Evolutionary conservation across 108 stramenopile genomes (phyloP).

Genomic region (Fistulifera pelliculosa): DNA sequence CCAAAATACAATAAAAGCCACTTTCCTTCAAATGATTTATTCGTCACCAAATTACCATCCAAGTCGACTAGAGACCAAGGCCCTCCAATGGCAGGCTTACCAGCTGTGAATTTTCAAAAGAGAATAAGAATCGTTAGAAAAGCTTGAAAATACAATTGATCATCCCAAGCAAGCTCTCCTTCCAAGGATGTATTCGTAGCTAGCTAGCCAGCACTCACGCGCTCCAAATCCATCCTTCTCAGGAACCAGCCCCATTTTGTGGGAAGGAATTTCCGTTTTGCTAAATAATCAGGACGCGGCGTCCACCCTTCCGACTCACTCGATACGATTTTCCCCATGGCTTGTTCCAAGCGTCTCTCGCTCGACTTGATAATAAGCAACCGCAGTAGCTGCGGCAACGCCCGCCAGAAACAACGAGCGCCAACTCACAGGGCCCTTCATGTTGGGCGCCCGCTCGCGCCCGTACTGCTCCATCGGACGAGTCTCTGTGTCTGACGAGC

Average conservation of each 20-base stretch:
- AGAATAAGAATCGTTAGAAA: neutral
- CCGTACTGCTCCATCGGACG: too few relatives aligned
- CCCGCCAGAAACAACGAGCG: slow-evolving; percentile 70
- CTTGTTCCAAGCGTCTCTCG: slow-evolving; percentile 81
- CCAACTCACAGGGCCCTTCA: slow-evolving; percentile 72
- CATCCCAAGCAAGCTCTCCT: neutral
- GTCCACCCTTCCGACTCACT: slow-evolving; percentile 82
- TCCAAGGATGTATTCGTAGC: slow-evolving; percentile 3
- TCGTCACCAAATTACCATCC: slow-evolving; percentile 78
- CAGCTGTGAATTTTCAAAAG: slow-evolving; percentile 40
- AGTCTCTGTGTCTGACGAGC: too few relatives aligned
- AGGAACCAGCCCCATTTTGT: slow-evolving; percentile 81
- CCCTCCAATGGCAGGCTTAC: slow-evolving; percentile 86
- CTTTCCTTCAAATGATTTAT: slow-evolving; percentile 75
- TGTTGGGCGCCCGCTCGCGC: too few relatives aligned
- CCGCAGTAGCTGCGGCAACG: slow-evolving; percentile 67
- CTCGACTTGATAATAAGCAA: slow-evolving; percentile 80
- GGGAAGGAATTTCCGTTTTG: slow-evolving; percentile 65
- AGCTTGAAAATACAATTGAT: neutral
- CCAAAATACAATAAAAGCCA: slow-evolving; percentile 98
- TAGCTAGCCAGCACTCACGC: slow-evolving; percentile 44
- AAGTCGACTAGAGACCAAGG: slow-evolving; percentile 83
- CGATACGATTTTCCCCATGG: slow-evolving; percentile 85
- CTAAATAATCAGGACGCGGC: slow-evolving; percentile 78
- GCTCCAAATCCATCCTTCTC: slow-evolving; percentile 81